Percentiles rank a stretch among this genome's conserved stretches.
Conservation (phyloP, 1,284 basidiomycete species). For the Ustilago sp. region DNA sequence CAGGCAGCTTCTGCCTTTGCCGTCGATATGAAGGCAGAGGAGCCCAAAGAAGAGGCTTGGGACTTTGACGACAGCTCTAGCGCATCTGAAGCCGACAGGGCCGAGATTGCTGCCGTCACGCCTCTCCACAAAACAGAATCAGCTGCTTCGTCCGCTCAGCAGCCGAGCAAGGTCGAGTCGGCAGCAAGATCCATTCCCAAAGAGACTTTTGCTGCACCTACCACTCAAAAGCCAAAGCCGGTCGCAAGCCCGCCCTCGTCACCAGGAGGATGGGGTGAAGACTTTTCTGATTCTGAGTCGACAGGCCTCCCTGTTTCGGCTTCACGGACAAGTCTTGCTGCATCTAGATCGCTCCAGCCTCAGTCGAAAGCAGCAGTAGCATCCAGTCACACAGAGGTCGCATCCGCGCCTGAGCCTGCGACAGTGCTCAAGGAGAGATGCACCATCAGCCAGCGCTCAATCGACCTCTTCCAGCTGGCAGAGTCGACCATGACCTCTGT, state of each 20-base stretch:
- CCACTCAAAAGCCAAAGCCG: background rate
- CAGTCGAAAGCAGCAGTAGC: background rate
- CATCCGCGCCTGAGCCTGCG: background rate
- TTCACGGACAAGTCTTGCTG: background rate
- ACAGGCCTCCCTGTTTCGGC: slow-evolving; percentile 5
- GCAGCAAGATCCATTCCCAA: background rate
- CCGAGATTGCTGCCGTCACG: slow-evolving; percentile 15
- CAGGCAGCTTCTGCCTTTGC: background rate
- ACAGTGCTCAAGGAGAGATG: slow-evolving; percentile 32
- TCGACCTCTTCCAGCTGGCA: slow-evolving; percentile 40
- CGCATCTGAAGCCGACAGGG: slow-evolving; percentile 28
- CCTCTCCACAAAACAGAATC: background rate
- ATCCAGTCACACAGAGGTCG: background rate
- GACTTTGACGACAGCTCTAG: slow-evolving; percentile 41
- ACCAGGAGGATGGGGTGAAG: slow-evolving; percentile 22
- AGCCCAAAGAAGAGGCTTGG: slow-evolving; percentile 39
- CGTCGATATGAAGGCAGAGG: background rate
- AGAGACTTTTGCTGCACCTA: background rate
- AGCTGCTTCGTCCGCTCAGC: background rate
- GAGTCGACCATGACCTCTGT: slow-evolving; percentile 30
- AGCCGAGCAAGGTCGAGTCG: background rate
- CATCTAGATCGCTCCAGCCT: slow-evolving; percentile 11
- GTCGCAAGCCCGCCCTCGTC: slow-evolving; percentile 18
- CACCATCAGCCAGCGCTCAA: slow-evolving; percentile 50
- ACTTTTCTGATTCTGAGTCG: slow-evolving; percentile 31